These are phyloP conservation scores for Sphenostylis stenocarpa DNA, from an alignment of 306 rosid genomes.

Conservation along the genomic window DNA sequence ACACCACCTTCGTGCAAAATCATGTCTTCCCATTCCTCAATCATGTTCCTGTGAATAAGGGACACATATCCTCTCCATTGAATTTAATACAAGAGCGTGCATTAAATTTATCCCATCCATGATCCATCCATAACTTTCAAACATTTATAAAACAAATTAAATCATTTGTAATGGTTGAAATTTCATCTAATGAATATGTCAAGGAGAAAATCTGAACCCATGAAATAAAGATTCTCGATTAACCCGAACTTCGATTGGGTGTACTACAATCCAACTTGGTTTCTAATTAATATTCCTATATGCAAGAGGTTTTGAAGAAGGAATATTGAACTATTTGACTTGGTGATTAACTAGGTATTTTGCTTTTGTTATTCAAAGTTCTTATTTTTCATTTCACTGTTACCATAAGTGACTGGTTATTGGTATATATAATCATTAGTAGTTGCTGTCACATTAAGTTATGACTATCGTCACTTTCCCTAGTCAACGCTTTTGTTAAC, in stretches of 20 bases:
- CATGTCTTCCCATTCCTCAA: slow-evolving; percentile 3
- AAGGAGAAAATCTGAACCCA: neutral
- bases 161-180: neutral
- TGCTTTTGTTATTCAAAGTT: neutral
- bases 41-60: neutral
- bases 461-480: neutral
- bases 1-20: neutral
- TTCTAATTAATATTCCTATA: neutral
- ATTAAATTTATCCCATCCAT: neutral
- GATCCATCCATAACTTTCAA: neutral
- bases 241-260: neutral
- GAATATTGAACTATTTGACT: neutral
- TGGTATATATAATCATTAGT: neutral
- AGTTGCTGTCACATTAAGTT: neutral
- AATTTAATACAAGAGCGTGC: neutral
- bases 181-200: neutral
- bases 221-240: neutral
- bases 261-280: neutral
- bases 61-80: neutral
- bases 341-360: neutral
- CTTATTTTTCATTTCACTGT: neutral
- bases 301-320: neutral
- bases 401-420: neutral
- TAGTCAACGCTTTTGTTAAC: neutral
- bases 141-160: neutral